Conservation (phyloP, 73 alveolate genomes). For the Tetrahymena malaccensis region DNA sequence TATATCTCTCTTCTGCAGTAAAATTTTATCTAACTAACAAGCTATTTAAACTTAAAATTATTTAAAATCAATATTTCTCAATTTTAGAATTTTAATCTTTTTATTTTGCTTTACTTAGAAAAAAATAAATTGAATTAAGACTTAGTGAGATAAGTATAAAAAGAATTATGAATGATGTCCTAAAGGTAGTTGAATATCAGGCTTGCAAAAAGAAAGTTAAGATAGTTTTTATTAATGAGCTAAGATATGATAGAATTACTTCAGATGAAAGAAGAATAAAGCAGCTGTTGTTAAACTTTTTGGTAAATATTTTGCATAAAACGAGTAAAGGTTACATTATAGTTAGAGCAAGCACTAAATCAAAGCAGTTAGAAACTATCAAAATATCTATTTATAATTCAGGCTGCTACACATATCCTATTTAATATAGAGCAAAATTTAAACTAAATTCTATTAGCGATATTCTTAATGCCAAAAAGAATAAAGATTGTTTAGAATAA, state of each 20-base stretch:
- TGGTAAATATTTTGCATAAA: not conserved
- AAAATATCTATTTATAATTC: not conserved
- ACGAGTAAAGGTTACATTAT: not conserved
- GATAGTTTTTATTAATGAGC: not conserved
- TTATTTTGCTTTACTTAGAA: no score
- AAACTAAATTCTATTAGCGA: not conserved
- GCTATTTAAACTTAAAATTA: not conserved
- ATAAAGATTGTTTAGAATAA: not conserved
- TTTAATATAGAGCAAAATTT: not conserved
- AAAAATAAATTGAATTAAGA: not conserved
- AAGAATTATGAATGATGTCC: not conserved
- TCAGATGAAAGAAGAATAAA: not conserved
- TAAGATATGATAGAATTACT: not conserved
- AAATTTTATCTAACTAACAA: not conserved
- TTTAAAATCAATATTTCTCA: no score
- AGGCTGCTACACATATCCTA: not conserved
- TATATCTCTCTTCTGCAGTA: not conserved
- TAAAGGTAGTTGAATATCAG: not conserved
- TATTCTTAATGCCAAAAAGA: not conserved
- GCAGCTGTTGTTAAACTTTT: not conserved
- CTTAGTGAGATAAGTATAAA: not conserved
- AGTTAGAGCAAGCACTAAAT: not conserved
- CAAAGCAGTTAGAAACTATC: not conserved
- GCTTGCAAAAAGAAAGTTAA: not conserved
- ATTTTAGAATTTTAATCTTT: no score